Base-by-base conservation (phyloP, 139 green algal species). In the Picochlorum sp. region DNA sequence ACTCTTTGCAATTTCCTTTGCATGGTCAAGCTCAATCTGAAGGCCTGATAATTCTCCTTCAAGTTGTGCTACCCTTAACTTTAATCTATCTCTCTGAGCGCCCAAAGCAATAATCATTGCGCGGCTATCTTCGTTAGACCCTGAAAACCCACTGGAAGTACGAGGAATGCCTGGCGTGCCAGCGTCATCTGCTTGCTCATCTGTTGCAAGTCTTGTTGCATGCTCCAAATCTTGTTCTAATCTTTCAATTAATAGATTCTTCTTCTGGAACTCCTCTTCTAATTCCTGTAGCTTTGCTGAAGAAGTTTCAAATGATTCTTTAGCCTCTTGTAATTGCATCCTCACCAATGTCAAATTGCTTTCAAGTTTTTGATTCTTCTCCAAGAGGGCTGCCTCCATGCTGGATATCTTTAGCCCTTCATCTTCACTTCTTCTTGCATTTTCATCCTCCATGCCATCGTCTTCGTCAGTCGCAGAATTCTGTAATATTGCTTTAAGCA, bases 321-420 rank as follows among this genome's bases (percentile, higher is more conserved):
- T 36, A 6, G 68, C 54, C 25, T 81, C 64, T 13, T 70, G 72
- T 16, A 70, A 40, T 50, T 63, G 33, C 52, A 90, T 72, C 37
- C 79, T 67, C 2, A 69, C 61, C 69, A 83, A 79, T 18, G 88
- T 96, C 12, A 95, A 63, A 68, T 94, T 74, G 68, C 96, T 89
- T 76, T 96, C 89, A 65, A 96, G 63, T 49, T 85, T 83, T 20
- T 70, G 70, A 57, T 77, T 88, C 55, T 96, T 96, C 3, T 70
- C 57, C 62, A 96, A 61, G 50, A 96, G 76, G 45, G 90, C 41
- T 1, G 68, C 68, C 67, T 96, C 86, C 55, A 96, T 56, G 0
- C 70, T 75, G 9, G 56, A 47, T 5, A 51, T 30, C 1, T 28
- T 20, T 16, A 26, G 24, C 6, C 14, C 26, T 10, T 43, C 52